phyloP scores from a whole-genome alignment of 768 basidiomycete species.

The Coprinopsis sp. region DNA sequence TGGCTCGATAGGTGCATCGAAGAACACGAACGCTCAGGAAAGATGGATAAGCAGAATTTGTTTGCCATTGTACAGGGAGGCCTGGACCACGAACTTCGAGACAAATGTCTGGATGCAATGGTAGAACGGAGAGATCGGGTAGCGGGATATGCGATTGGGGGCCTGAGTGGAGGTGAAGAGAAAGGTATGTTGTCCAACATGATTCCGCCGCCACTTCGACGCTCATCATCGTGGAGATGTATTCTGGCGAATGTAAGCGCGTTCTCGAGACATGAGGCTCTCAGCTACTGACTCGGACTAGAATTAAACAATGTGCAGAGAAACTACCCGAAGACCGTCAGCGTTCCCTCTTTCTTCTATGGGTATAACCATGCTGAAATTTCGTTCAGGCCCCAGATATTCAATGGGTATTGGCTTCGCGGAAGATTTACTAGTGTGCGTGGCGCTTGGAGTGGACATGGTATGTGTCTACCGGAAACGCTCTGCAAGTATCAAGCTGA shows the following conservation, averaged over 20 bases:
- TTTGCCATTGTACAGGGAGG: constrained; percentile 94
- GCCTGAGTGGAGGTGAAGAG: constrained; percentile 86
- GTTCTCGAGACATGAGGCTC: not conserved
- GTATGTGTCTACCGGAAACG: constrained; percentile 38
- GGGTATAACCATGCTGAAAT: constrained; percentile 12
- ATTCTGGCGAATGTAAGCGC: constrained; percentile 78
- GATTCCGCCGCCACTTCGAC: not conserved
- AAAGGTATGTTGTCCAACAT: constrained; percentile 51
- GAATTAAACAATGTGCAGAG: constrained; percentile 79
- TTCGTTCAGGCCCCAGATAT: constrained; percentile 69
- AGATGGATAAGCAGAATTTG: constrained; percentile 65
- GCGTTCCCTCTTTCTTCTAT: constrained; percentile 20
- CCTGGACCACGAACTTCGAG: constrained; percentile 63
- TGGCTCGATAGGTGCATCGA: constrained; percentile 90
- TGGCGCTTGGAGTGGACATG: constrained; percentile 92
- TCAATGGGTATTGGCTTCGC: constrained; percentile 93
- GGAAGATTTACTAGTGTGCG: constrained; percentile 88
- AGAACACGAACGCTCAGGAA: constrained; percentile 66
- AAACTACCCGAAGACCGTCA: constrained; percentile 73
- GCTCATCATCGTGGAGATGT: constrained; percentile 42
- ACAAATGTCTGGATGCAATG: constrained; percentile 80
- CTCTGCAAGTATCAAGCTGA: not conserved
- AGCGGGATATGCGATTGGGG: constrained; percentile 89
- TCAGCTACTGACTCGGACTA: constrained; percentile 20
- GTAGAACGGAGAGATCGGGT: constrained; percentile 66